Evolutionary conservation across 257 asterid species (phyloP).

Genomic region (Scutellaria baicalensis): DNA sequence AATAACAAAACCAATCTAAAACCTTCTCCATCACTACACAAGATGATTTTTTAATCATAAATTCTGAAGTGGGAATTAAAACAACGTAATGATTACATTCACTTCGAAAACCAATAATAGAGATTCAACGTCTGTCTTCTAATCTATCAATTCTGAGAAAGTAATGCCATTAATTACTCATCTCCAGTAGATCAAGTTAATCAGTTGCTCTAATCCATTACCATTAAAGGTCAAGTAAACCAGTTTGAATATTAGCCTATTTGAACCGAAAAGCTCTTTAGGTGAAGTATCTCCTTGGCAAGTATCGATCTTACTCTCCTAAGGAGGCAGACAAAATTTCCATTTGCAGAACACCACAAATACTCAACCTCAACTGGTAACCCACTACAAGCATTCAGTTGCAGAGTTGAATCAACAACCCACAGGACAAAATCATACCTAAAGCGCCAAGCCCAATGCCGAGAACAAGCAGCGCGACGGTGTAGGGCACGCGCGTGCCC

Average conservation of each 20-base stretch:
- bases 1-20: not conserved
- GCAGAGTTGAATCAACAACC: not conserved
- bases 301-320: not conserved
- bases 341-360: not conserved
- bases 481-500: constrained; percentile 95
- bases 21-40: not conserved
- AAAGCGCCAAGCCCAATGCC: constrained; percentile 84
- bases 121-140: not conserved
- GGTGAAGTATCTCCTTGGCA: not conserved
- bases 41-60: not conserved
- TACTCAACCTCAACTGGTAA: not conserved
- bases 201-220: not conserved
- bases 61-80: not conserved
- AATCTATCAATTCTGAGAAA: not conserved
- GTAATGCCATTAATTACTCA: not conserved
- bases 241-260: not conserved
- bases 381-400: not conserved
- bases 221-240: not conserved
- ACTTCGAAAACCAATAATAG: not conserved
- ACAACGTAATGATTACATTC: not conserved
- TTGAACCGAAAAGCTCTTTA: not conserved
- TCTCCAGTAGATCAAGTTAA: not conserved
- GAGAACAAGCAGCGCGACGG: constrained; percentile 76
- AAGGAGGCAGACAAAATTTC: not conserved
- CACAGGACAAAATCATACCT: constrained; percentile 32